These are phyloP conservation scores for Raffaelea deltoideospora DNA, from an alignment of 2,329 filamentous ascomycete genomes.

Conservation along the genomic window DNA sequence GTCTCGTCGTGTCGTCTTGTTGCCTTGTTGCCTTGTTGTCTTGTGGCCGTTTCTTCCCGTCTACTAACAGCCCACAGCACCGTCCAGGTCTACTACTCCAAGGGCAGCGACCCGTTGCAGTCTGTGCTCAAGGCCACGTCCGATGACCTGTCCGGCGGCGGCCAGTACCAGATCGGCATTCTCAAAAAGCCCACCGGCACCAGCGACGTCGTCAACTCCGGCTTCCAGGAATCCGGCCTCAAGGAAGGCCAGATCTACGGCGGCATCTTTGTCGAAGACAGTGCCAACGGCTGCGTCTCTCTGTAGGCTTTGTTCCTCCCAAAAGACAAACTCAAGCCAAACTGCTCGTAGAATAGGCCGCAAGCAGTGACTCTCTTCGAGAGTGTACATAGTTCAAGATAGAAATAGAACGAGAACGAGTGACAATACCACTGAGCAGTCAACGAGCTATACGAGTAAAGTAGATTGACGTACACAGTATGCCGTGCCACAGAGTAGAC, in stretches of 20 bases:
- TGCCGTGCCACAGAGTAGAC: too few relatives aligned
- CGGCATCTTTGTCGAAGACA: slow-evolving; percentile 34
- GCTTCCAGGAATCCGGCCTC: slow-evolving; percentile 29
- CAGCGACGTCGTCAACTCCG: slow-evolving; percentile 32
- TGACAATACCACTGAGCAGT: too few relatives aligned
- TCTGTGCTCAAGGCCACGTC: slow-evolving; percentile 27
- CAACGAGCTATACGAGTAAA: too few relatives aligned
- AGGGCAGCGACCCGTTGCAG: slow-evolving; percentile 26
- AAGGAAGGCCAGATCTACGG: slow-evolving; percentile 35
- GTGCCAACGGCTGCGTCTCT: slow-evolving; percentile 24
- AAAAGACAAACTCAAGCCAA: too few relatives aligned
- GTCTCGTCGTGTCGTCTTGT: background rate
- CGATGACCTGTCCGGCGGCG: slow-evolving; percentile 37
- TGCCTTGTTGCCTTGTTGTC: too few relatives aligned
- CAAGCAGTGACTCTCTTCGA: too few relatives aligned
- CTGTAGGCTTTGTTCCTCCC: too few relatives aligned
- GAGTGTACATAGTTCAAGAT: too few relatives aligned
- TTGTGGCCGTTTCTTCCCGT: background rate
- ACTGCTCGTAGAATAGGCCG: too few relatives aligned
- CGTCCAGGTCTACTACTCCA: slow-evolving; percentile 41
- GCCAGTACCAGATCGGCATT: slow-evolving; percentile 40
- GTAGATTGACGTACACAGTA: too few relatives aligned
- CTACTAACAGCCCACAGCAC: slow-evolving; percentile 21
- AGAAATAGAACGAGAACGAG: too few relatives aligned
- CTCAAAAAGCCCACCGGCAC: slow-evolving; percentile 41